Evolutionary conservation across 352 stramenopile genomes (phyloP).

Genomic region (Globisporangium yorkense): DNA sequence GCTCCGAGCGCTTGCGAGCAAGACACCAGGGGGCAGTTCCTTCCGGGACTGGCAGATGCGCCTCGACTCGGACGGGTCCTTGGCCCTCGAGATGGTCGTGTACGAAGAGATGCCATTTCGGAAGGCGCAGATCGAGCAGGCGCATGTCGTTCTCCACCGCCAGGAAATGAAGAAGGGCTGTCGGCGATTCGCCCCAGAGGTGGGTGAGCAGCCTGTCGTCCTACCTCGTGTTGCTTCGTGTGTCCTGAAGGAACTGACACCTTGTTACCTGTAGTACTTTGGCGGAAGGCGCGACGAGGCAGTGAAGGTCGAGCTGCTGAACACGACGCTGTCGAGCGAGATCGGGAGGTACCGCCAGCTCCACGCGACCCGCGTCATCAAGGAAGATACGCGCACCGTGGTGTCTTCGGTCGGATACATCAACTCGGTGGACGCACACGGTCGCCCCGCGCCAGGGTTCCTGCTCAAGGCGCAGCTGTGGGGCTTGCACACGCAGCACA

Average conservation of each 20-base stretch:
- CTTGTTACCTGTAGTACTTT: not conserved
- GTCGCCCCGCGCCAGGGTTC: not conserved
- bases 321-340: not conserved
- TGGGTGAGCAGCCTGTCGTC: not conserved
- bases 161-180: not conserved
- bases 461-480: constrained; percentile 1
- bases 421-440: not conserved
- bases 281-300: not conserved
- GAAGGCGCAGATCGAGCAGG: not conserved
- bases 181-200: not conserved
- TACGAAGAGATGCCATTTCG: not conserved
- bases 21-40: not conserved
- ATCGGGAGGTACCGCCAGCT: not conserved
- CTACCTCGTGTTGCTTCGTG: not conserved
- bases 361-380: not conserved
- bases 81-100: not conserved
- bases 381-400: not conserved
- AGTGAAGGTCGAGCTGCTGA: not conserved
- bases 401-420: not conserved
- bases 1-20: not conserved
- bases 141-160: not conserved
- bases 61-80: not conserved
- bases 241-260: no score
- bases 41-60: not conserved
- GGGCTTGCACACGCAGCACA: not conserved